These are phyloP conservation scores for Glycine tomentella DNA, from an alignment of 306 rosid genomes.

Conservation along the genomic window DNA sequence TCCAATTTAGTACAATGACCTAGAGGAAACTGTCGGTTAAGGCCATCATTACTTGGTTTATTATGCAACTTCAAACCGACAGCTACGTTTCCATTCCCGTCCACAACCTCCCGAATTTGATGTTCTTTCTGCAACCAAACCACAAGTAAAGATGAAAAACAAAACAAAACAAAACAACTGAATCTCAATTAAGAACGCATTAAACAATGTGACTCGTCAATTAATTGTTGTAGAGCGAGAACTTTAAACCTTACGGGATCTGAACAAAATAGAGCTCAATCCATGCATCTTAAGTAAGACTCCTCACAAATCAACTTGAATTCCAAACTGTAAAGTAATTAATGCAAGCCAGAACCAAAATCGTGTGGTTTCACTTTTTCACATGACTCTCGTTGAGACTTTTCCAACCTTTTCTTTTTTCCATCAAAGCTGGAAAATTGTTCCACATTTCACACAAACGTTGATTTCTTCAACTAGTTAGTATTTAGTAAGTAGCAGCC, in stretches of 20 bases:
- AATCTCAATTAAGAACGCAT: slow-evolving; percentile 10
- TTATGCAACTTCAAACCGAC: slow-evolving; percentile 48
- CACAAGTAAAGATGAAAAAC: neutral
- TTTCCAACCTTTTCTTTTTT: slow-evolving; percentile 12
- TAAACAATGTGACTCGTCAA: slow-evolving; percentile 33
- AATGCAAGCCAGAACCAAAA: slow-evolving; percentile 27
- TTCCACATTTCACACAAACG: slow-evolving; percentile 1
- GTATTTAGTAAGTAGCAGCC: neutral
- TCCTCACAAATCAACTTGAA: slow-evolving; percentile 44
- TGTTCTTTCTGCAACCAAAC: slow-evolving; percentile 55
- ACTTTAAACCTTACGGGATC: slow-evolving; percentile 35
- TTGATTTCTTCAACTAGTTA: slow-evolving; percentile 16
- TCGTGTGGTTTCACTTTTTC: slow-evolving; percentile 29
- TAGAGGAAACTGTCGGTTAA: slow-evolving; percentile 56
- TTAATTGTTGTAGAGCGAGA: neutral
- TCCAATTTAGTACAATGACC: slow-evolving; percentile 56
- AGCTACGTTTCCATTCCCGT: slow-evolving; percentile 52
- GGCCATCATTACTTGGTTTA: slow-evolving; percentile 52
- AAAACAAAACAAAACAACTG: neutral
- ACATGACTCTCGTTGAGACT: slow-evolving; percentile 35
- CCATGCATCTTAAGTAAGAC: slow-evolving; percentile 24
- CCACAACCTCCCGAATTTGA: slow-evolving; percentile 51
- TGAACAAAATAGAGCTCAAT: slow-evolving; percentile 32
- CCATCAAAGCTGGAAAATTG: slow-evolving; percentile 38
- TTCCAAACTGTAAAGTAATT: slow-evolving; percentile 22